Conservation (phyloP, 257 asterid genomes). For the Lycium ferocissimum region DNA sequence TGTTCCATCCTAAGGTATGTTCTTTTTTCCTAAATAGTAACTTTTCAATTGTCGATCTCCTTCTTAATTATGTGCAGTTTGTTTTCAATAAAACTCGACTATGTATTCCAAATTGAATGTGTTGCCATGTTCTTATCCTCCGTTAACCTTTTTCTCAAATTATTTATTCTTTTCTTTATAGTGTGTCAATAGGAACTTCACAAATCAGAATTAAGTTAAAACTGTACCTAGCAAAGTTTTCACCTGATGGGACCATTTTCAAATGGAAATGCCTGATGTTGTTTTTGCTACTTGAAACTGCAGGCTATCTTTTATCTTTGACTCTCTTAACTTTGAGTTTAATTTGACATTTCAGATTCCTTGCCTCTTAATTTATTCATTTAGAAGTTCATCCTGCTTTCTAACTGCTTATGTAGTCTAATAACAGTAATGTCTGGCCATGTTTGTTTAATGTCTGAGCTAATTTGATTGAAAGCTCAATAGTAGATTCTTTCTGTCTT, state of each 20-base stretch:
- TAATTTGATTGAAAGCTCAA: constrained; percentile 21
- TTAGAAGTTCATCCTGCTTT: not conserved
- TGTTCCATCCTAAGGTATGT: constrained; percentile 83
- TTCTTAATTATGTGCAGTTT: constrained; percentile 5
- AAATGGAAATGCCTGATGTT: not conserved
- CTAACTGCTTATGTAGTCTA: not conserved
- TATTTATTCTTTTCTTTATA: not conserved
- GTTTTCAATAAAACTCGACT: not conserved
- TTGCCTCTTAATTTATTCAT: constrained; percentile 14
- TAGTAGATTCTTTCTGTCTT: not conserved
- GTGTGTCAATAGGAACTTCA: constrained; percentile 12
- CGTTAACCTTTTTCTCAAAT: not conserved
- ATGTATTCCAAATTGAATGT: not conserved
- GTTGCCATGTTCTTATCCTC: not conserved
- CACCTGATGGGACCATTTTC: constrained; percentile 17
- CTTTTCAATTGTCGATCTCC: not conserved
- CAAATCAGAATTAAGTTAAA: constrained; percentile 7
- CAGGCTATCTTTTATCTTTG: not conserved
- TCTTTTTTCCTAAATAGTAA: not conserved
- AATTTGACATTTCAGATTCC: constrained; percentile 8
- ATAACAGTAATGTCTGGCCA: not conserved
- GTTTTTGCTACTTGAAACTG: not conserved
- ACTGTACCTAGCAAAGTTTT: not conserved
- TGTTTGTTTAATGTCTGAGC: constrained; percentile 13
- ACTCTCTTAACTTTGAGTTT: not conserved